Base-by-base conservation (phyloP, 2,329 filamentous ascomycete genomes). In the Lithohypha guttulata region DNA sequence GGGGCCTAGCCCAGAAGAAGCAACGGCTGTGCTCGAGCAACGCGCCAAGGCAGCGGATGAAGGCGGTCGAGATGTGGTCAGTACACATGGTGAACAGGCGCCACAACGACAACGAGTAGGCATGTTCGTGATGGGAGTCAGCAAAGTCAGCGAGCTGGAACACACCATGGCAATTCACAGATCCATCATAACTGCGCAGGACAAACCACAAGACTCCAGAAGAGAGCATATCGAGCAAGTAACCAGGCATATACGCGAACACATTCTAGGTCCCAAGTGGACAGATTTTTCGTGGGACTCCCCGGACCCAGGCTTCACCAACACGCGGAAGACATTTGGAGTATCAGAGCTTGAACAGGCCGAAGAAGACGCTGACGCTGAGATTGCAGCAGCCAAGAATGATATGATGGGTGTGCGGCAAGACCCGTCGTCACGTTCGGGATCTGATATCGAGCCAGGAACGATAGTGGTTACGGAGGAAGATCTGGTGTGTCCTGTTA, bases 71-170 rank as follows among this genome's bases (percentile, higher is more conserved):
- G 26, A 28, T 14, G 26, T n/a, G 8, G 7, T 25, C 26, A 28
- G 11, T 14, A 28, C 4, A 11, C 6, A 25, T 8, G 8, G 8
- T n/a, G 23, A 25, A 25, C 23, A 9, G 9, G 10, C 21, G 23
- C 21, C 7, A 22, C 20, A 36, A 8, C 40, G 26, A 23, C 50
- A 55, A 19, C 69, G 69, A 43, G 59, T 79, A 2, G 76, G 76
- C 9, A 73, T 78, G 23, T 75, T 65, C 39, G 76, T 80, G 26
- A 78, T 80, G 60, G 76, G 76, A 8, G 75, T 79, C 19, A 77
- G 73, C 50, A 72, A 68, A 32, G 53, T 70, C 2, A 61, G 62
- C 6, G 76, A 80, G 55, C 55, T 80, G 33, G 68, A 77, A 43
- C 76, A 79, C 60, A 77, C 73, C 1, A 66, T 79, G 59, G 63